Conservation (phyloP, 78 protist genomes). For the Mastigamoeba balamuthi region DNA sequence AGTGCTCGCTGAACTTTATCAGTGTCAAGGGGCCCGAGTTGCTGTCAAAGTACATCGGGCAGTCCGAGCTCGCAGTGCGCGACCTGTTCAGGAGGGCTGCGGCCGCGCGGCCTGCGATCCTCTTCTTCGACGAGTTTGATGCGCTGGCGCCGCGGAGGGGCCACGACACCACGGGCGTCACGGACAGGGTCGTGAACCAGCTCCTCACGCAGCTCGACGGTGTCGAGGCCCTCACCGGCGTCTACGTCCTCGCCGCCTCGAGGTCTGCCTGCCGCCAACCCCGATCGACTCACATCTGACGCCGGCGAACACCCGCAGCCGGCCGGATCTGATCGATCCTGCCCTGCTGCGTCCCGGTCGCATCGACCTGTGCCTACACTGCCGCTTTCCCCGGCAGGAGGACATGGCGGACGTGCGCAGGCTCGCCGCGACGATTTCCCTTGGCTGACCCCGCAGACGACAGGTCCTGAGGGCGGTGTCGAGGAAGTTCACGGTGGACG, state of each 20-base stretch:
- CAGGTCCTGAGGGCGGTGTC: neutral
- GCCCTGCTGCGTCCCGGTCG: slow-evolving; percentile 95
- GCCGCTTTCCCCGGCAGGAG: slow-evolving; percentile 35
- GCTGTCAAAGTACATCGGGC: slow-evolving; percentile 84
- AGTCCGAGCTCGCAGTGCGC: slow-evolving; percentile 70
- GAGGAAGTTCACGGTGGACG: neutral
- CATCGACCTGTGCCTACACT: slow-evolving; percentile 54
- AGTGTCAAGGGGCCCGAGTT: slow-evolving; percentile 93
- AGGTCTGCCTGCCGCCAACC: too few species aligned
- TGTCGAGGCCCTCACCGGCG: slow-evolving; percentile 73
- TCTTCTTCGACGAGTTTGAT: slow-evolving; percentile 92
- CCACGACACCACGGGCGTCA: slow-evolving; percentile 75
- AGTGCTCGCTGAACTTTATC: slow-evolving; percentile 69
- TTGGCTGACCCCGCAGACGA: slow-evolving; percentile 20
- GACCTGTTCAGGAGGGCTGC: slow-evolving; percentile 73
- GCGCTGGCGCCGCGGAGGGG: slow-evolving; percentile 74
- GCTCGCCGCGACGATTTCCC: slow-evolving; percentile 5
- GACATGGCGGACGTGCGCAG: slow-evolving; percentile 21
- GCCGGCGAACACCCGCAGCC: neutral
- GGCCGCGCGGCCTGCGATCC: slow-evolving; percentile 78
- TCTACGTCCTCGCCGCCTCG: slow-evolving; percentile 83
- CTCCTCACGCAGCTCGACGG: slow-evolving; percentile 86
- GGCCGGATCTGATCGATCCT: slow-evolving; percentile 87
- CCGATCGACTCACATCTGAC: neutral
- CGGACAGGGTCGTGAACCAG: slow-evolving; percentile 92